Evolutionary conservation across 768 basidiomycete genomes (phyloP).

Genomic region (Kwoniella heveanensis): DNA sequence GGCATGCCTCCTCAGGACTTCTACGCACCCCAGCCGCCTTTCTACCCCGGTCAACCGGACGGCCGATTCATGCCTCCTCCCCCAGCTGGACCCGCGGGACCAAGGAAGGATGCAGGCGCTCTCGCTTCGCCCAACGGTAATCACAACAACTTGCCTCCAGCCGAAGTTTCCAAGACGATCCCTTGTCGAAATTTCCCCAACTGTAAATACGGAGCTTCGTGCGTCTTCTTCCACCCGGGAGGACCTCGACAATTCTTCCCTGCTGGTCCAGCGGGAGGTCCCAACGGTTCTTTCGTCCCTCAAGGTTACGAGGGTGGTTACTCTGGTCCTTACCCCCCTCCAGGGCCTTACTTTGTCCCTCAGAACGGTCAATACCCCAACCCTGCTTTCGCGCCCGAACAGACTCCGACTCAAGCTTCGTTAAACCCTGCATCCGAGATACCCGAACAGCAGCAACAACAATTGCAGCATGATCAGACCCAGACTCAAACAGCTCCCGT

Average conservation of each 20-base stretch:
- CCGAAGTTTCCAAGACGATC: slow-evolving; percentile 55
- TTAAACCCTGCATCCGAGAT: slow-evolving; percentile 25
- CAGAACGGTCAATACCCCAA: slow-evolving; percentile 17
- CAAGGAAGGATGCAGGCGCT: slow-evolving; percentile 20
- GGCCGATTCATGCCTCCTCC: slow-evolving; percentile 30
- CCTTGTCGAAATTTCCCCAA: slow-evolving; percentile 57
- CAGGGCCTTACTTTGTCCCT: slow-evolving; percentile 18
- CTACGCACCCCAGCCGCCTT: slow-evolving; percentile 39
- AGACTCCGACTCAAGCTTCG: slow-evolving; percentile 17
- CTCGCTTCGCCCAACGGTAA: slow-evolving; percentile 35
- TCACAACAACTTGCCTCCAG: slow-evolving; percentile 51
- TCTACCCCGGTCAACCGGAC: slow-evolving; percentile 20
- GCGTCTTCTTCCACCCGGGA: slow-evolving; percentile 55
- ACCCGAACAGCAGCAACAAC: slow-evolving; percentile 29
- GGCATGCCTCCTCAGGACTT: slow-evolving; percentile 34
- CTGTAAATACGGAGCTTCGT: slow-evolving; percentile 55
- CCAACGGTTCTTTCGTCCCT: slow-evolving; percentile 20
- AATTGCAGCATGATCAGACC: slow-evolving; percentile 32
- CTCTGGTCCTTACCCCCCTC: slow-evolving; percentile 26
- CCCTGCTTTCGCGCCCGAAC: slow-evolving; percentile 18
- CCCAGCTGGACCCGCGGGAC: slow-evolving; percentile 16
- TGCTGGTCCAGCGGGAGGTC: slow-evolving; percentile 8
- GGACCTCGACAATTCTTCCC: slow-evolving; percentile 37
- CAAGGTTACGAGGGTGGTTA: slow-evolving; percentile 34
- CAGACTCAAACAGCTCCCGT: slow-evolving; percentile 10